A percentile compares a stretch with the other conserved stretches of the same genome.
These are phyloP conservation scores for Camelina sativa DNA, from an alignment of 345 rosid species.

Conservation along the genomic window DNA sequence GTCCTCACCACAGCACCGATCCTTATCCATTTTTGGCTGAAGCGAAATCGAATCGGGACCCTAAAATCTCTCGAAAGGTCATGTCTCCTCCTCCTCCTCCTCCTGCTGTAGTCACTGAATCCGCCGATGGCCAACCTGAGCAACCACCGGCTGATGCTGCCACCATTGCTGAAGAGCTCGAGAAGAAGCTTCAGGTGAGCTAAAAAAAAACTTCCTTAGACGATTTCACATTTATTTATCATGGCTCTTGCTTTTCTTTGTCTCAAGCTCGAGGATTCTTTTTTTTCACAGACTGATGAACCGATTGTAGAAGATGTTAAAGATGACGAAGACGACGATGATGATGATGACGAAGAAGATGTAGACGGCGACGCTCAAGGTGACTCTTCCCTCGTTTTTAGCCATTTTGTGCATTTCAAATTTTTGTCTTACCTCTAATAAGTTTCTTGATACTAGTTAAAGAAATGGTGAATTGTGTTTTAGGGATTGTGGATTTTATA, in stretches of 20 bases:
- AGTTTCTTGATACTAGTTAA: background rate
- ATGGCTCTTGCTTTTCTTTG: background rate
- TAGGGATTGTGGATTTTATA: background rate
- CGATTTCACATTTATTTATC: background rate
- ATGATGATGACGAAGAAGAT: constrained; percentile 72
- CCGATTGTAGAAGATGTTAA: constrained; percentile 72
- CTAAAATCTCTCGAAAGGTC: constrained; percentile 20
- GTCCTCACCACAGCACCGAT: constrained; percentile 1
- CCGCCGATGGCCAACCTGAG: constrained; percentile 45
- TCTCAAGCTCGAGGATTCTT: background rate
- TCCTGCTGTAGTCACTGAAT: constrained; percentile 53
- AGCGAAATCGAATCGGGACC: background rate
- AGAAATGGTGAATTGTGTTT: background rate
- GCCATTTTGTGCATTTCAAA: background rate
- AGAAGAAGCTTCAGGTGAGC: constrained; percentile 50
- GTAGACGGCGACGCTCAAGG: constrained; percentile 69
- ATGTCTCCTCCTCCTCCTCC: constrained; percentile 48
- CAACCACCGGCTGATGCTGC: constrained; percentile 20
- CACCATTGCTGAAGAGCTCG: constrained; percentile 46
- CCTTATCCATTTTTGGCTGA: constrained; percentile 31
- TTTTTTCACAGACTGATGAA: constrained; percentile 50
- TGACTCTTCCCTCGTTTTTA: background rate
- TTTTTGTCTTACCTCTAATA: background rate
- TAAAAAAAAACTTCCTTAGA: background rate
- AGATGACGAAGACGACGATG: constrained; percentile 72